These are phyloP conservation scores for Suillus brevipes DNA, from an alignment of 768 basidiomycete species.

Conservation along the genomic window DNA sequence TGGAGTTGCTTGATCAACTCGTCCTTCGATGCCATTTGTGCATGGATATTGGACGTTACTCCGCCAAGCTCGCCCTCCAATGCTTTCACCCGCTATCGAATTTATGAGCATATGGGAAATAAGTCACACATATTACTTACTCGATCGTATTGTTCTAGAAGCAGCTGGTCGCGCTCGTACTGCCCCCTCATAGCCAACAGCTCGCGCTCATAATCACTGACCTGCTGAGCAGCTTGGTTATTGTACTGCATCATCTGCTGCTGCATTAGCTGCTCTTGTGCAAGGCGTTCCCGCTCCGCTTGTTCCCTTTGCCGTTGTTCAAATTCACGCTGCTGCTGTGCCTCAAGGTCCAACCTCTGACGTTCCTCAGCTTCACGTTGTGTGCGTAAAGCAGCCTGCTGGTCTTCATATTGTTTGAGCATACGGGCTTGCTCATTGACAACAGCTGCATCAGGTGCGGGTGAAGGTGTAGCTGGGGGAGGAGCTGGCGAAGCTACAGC, in stretches of 20 bases:
- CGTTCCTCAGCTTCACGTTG: constrained; percentile 84
- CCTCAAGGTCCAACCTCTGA: constrained; percentile 72
- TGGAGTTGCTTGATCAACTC: constrained; percentile 94
- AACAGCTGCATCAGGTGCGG: constrained; percentile 66
- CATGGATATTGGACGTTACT: constrained; percentile 71
- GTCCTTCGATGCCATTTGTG: constrained; percentile 90
- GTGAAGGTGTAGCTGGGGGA: constrained; percentile 69
- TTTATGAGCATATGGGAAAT: constrained; percentile 11
- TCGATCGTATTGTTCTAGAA: constrained; percentile 95
- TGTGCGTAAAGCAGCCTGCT: constrained; percentile 84
- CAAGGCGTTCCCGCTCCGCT: constrained; percentile 81
- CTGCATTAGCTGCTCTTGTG: constrained; percentile 86
- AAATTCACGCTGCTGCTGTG: constrained; percentile 82
- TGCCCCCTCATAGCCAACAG: constrained; percentile 92
- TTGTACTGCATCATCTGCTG: constrained; percentile 81
- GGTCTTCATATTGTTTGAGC: constrained; percentile 95
- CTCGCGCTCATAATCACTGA: constrained; percentile 84
- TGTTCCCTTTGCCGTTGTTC: constrained; percentile 87
- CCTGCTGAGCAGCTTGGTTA: constrained; percentile 73
- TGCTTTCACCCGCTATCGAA: constrained; percentile 84
- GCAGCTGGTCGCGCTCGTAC: constrained; percentile 96
- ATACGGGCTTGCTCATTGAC: constrained; percentile 91
- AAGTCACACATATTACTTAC: constrained; percentile 40
- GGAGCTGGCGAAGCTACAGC: constrained; percentile 55
- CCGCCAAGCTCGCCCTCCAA: constrained; percentile 86